Evolutionary conservation across 805 yeast genomes (phyloP).

Genomic region (Lachancea sp.): DNA sequence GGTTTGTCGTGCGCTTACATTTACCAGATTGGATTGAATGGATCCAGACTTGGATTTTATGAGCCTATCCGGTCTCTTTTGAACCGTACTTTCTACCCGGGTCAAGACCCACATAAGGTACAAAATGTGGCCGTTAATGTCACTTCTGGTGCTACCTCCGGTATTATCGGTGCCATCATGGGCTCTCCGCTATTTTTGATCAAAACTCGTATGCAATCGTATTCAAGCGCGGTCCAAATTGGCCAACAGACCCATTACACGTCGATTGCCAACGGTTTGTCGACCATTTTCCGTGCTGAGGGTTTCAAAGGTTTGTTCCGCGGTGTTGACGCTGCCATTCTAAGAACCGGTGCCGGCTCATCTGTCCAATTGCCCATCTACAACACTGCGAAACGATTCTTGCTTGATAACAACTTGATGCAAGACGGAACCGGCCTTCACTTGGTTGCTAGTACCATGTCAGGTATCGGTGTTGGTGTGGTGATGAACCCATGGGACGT

Average conservation of each 20-base stretch:
- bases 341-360: conserved; percentile 94
- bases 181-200: conserved; percentile 91
- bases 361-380: conserved; percentile 91
- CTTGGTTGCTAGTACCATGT: conserved; percentile 61
- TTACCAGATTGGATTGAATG: conserved; percentile 87
- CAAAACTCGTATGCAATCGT: conserved; percentile 96
- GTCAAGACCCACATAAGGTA: conserved; percentile 40
- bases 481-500: conserved; percentile 99
- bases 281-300: conserved; percentile 53
- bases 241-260: conserved; percentile 92
- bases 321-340: conserved; percentile 91
- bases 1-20: conserved; percentile 85
- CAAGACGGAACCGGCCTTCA: conserved; percentile 65
- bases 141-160: conserved; percentile 73
- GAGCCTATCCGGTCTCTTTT: conserved; percentile 71
- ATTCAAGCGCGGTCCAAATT: conserved; percentile 55
- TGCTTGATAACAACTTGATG: conserved; percentile 47
- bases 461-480: conserved; percentile 89
- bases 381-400: conserved; percentile 61
- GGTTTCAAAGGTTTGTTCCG: conserved; percentile 82
- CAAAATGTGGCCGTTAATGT: conserved; percentile 59
- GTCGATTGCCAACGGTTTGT: conserved; percentile 61
- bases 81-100: conserved; percentile 51
- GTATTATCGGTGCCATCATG: conserved; percentile 79
- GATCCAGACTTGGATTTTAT: conserved; percentile 89